Percentiles rank a stretch among this genome's conserved stretches.
These are phyloP conservation scores for Coix lacrymajobi DNA, from an alignment of 176 grass and related monocot species.

Conservation along the genomic window DNA sequence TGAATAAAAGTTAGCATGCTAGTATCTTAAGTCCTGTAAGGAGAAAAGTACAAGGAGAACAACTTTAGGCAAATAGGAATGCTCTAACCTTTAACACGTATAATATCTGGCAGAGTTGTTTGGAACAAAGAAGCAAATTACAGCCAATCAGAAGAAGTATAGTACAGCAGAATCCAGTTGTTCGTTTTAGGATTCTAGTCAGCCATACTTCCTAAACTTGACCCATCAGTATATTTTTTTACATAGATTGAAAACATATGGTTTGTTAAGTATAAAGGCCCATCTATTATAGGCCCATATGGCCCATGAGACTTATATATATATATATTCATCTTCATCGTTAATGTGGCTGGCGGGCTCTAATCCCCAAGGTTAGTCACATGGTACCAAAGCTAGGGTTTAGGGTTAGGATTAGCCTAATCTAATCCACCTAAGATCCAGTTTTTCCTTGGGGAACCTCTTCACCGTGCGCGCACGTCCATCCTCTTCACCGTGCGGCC, in stretches of 20 bases:
- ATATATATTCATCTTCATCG: no score
- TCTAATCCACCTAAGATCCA: no score
- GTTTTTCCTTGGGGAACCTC: no score
- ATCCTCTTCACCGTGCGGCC: no score
- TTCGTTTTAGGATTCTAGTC: background rate
- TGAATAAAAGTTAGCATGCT: background rate
- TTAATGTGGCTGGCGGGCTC: no score
- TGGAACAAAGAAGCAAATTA: constrained; percentile 8
- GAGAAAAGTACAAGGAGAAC: background rate
- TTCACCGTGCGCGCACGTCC: no score
- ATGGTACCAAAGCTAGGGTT: no score
- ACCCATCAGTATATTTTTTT: background rate
- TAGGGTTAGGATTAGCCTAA: no score
- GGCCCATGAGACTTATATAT: no score
- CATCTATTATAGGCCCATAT: no score
- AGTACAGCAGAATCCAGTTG: background rate
- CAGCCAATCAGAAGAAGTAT: background rate
- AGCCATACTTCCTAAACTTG: background rate
- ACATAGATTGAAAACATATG: background rate
- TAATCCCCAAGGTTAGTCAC: no score
- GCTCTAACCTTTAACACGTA: background rate
- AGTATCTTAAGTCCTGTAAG: background rate
- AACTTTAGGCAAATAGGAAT: constrained; percentile 5
- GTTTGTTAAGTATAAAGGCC: no score
- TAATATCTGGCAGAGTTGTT: background rate